Evolutionary conservation across 768 basidiomycete genomes (phyloP), one percentile per base, ranked within the genome.

Genomic region (Leucosporidium scottii): DNA sequence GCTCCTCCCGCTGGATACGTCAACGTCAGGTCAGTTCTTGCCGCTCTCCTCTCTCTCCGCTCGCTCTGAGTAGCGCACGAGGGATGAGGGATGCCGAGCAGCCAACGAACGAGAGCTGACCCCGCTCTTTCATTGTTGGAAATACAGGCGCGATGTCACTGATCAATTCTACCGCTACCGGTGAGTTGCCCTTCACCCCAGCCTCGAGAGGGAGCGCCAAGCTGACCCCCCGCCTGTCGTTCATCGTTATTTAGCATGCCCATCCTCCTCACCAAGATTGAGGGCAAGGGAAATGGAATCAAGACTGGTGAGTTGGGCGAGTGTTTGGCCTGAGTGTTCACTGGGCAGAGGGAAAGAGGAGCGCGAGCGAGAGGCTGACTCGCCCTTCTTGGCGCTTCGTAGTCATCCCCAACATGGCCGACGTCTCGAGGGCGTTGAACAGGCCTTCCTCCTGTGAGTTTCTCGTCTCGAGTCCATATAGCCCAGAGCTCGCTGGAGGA

Each of bases 281-380:
- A 99, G 81, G 96, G 96, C 75, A 93, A 93, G 80, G 96, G 96
- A 68, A 99, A 99, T 78, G 96, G 96, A 75, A 98, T 99, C 81
- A 99, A 99, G 82, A 99, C 96, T 13, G 71, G 67, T 72, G 18
- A 30, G 64, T 62, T 17, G 3, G 30, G n/a, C 49, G 27, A 51
- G 18, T 10, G 8, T 27, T 23, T 18, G 15, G n/a, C 49, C 5
- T 58, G 44, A 7, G 36, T 0, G 4, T n/a, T n/a, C n/a, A n/a
- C 10, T 0, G 1, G 5, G 21, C 3, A 20, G 54, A 20, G 54
- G 15, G 12, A 30, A 13, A 10, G 47, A 25, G 8, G 36, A 44
- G 39, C 5, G 36, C 58, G 27, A 20, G 36, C 58, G 23, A 53
- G 30, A 56, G n/a, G 48, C 51, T 36, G 21, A 36, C 17, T 34